Base-by-base conservation (phyloP, 2,329 filamentous ascomycete genomes). In the Exophiala bonariae region DNA sequence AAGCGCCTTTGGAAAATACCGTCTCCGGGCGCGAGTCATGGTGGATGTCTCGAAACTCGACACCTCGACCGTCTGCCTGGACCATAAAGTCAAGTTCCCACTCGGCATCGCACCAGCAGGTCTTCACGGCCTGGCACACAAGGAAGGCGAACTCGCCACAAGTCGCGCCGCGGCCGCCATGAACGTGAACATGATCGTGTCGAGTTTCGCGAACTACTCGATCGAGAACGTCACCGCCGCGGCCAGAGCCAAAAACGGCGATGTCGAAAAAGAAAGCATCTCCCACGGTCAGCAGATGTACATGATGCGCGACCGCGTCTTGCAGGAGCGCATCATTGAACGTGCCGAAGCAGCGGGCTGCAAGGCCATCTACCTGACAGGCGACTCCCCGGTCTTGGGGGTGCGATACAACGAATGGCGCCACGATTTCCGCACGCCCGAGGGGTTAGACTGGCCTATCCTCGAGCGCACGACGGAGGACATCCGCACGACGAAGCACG, bases 381-480 rank as follows among this genome's bases (percentile, higher is more conserved):
- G 75, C 6, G 77, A 80, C 55, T 68, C 68, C 1, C 76, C 77
- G 0, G 66, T 76, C 3, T 66, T 79, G 0, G 77, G 77, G 0
- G 69, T 63, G 76, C 50, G 52, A 11, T 49, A 78, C 23, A 77
- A 79, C 35, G 78, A 82, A 56, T 72, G 73, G 53, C 70, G 76
- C 3, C 79, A 79, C 50, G 67, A 73, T 32, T 81, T 80, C 59
- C 56, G 59, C 1, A 41, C 55, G 6, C 59, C 58, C 1, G 32
- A 49, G 18, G 56, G 51, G 6, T 46, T 58, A 32, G 34, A 34
- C 9, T 57, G 49, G 20, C 58, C 59, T 3, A 55, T 59, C 19
- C 26, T 61, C 11, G 57, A 68, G 16, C 23, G 33, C 32, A 50
- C 48, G 13, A 39, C 35, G 8, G 49, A 52, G 35, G 37, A 19